Percentiles rank a stretch among this genome's conserved stretches.
Evolutionary conservation across 202 grass and related monocot species (phyloP).

Genomic region (Bolboschoenoplectus hybrid): DNA sequence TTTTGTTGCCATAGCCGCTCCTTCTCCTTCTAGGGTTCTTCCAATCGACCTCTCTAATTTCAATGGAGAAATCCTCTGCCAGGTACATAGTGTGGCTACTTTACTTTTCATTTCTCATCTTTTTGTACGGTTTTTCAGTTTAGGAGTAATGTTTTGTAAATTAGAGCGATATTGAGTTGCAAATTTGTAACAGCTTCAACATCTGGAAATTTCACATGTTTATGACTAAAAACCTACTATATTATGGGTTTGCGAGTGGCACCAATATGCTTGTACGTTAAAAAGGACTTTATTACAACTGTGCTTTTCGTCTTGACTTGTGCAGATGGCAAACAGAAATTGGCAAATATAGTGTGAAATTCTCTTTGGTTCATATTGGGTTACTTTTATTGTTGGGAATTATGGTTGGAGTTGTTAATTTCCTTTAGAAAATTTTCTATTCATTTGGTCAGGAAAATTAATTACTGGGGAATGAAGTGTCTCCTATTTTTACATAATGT

Average conservation of each 20-base stretch:
- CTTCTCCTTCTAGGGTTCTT: slow-evolving; percentile 86
- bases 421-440: not conserved
- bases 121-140: not conserved
- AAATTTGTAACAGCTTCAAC: not conserved
- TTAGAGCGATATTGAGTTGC: not conserved
- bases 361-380: not conserved
- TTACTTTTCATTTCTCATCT: not conserved
- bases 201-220: not conserved
- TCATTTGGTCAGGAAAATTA: not conserved
- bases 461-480: not conserved
- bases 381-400: not conserved
- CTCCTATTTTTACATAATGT: not conserved
- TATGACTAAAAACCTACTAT: slow-evolving; percentile 3
- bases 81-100: slow-evolving; percentile 40
- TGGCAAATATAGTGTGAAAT: not conserved
- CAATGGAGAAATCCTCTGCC: slow-evolving; percentile 78
- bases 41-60: slow-evolving; percentile 84
- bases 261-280: not conserved
- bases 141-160: not conserved
- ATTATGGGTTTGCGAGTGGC: not conserved
- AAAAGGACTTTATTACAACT: slow-evolving; percentile 16
- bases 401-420: not conserved
- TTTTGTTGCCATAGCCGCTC: slow-evolving; percentile 86
- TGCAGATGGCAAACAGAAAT: not conserved
- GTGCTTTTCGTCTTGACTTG: not conserved